Evolutionary conservation across 805 yeast species (phyloP), one percentile per base, ranked within the genome.

Genomic region (Candida koratica): DNA sequence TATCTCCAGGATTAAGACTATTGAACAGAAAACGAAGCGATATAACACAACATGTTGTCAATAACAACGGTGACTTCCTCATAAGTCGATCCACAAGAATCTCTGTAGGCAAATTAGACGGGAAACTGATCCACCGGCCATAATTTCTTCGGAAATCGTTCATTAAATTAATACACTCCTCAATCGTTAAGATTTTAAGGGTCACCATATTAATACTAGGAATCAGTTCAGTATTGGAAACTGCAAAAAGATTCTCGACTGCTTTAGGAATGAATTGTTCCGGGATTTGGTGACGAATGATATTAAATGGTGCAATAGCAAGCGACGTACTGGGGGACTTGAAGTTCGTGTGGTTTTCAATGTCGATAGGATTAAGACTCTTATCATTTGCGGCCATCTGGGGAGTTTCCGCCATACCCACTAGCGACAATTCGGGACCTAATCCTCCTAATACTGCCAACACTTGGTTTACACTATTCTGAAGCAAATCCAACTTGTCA

Each of bases 121-220:
- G 87, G 34, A 84, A 76, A 36, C 84, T 76, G 3, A 82, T 77
- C 94, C 94, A 84, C 19, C 86, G 67, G 4, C 88, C 86, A 50
- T 79, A 84, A 48, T 81, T 70, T 32, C 77, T 74, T 28, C 82
- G 61, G 52, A 84, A 84, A 31, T 71, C 73, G 36, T 67, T 68
- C 44, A 84, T 57, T 25, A 83, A 55, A 12, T 64, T 62, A 5
- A 69, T 45, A 0, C 77, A 76, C 44, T 80, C 78, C 3, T 58
- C 54, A 26, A 64, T 47, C 1, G 75, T 49, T 11, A 84, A 47
- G 4, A 81, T 56, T 1, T 75, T 75, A 17, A 71, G 47, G 2
- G 72, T 46, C 3, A 84, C 61, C 3, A 81, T 54, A 49, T 81
- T 85, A 45, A 56, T 61, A 32, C 49, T 25, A 18, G n/a, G 14